A percentile compares a stretch with the other conserved stretches of the same genome.
phyloP scores from a whole-genome alignment of 2,329 filamentous ascomycete genomes.

The Pseudomassariella vexata region DNA sequence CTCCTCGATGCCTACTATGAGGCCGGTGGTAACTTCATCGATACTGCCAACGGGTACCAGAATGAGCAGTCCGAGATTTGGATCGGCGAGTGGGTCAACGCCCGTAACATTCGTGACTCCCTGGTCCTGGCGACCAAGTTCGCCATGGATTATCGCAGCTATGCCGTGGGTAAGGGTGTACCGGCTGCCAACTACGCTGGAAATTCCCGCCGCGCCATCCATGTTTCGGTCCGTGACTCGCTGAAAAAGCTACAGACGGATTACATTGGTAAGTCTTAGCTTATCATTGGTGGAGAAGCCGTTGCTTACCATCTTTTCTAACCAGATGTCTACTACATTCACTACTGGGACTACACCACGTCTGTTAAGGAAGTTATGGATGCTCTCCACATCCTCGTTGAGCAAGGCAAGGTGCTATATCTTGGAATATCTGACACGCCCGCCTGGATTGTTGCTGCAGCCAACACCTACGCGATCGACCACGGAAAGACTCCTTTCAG shows the following conservation, averaged over 20 bases:
- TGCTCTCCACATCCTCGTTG: slow-evolving; percentile 30
- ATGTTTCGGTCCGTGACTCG: slow-evolving; percentile 44
- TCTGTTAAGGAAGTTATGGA: slow-evolving; percentile 34
- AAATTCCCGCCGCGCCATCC: slow-evolving; percentile 54
- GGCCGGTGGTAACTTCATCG: slow-evolving; percentile 63
- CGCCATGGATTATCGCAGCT: slow-evolving; percentile 38
- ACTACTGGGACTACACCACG: slow-evolving; percentile 34
- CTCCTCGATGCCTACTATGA: slow-evolving; percentile 52
- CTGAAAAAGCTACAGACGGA: slow-evolving; percentile 55
- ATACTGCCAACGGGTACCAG: slow-evolving; percentile 57
- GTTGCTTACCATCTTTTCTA: too few relatives aligned
- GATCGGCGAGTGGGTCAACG: slow-evolving; percentile 52
- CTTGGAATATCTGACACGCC: slow-evolving; percentile 31
- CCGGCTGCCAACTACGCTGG: slow-evolving; percentile 43
- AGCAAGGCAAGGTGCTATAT: slow-evolving; percentile 31
- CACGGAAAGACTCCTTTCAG: slow-evolving; percentile 9
- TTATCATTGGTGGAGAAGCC: too few relatives aligned
- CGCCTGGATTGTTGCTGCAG: slow-evolving; percentile 21
- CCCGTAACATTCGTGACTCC: slow-evolving; percentile 43
- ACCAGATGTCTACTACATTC: slow-evolving; percentile 29
- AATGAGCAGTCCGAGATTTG: slow-evolving; percentile 50
- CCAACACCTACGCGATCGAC: slow-evolving; percentile 6
- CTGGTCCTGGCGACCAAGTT: slow-evolving; percentile 53
- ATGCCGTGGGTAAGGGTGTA: slow-evolving; percentile 27
- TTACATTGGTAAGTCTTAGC: too few relatives aligned